Percentiles rank a stretch among this genome's conserved stretches.
These are phyloP conservation scores for Aspergillus pseudoglaucus DNA, from an alignment of 2,329 filamentous ascomycete genomes.

Conservation along the genomic window DNA sequence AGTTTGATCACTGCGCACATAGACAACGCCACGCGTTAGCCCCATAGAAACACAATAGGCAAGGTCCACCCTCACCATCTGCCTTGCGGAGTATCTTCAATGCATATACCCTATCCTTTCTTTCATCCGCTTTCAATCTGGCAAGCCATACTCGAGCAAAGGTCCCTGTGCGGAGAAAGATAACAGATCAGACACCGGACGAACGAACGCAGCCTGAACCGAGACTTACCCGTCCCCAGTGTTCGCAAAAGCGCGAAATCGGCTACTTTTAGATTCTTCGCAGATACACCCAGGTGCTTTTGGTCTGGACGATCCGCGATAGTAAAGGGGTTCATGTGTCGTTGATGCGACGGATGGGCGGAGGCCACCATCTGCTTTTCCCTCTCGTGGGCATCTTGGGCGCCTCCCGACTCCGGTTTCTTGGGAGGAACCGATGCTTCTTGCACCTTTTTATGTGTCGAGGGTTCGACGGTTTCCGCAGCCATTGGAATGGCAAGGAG, in stretches of 20 bases:
- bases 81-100: conserved; percentile 46
- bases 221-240: conserved; percentile 41
- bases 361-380: conserved; percentile 26
- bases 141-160: conserved; percentile 48
- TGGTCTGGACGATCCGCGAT: conserved; percentile 33
- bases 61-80: conserved; percentile 32
- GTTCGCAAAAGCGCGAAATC: conserved; percentile 46
- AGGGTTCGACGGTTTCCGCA: conserved; percentile 33
- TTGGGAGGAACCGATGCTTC: conserved; percentile 13
- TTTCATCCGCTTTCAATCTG: conserved; percentile 32
- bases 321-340: conserved; percentile 30
- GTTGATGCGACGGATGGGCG: conserved; percentile 21
- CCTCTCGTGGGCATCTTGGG: conserved; percentile 20
- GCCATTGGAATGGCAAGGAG: conserved; percentile 30
- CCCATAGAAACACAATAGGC: conserved; percentile 1
- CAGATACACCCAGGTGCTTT: conserved; percentile 33
- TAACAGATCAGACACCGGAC: conserved; percentile 8
- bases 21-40: conserved; percentile 4
- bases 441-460: conserved; percentile 23
- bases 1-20: conserved; percentile 45
- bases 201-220: background rate
- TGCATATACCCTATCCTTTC: conserved; percentile 40
- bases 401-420: conserved; percentile 7
- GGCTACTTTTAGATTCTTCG: conserved; percentile 30
- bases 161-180: conserved; percentile 34